phyloP scores from a whole-genome alignment of 2,329 filamentous ascomycete species.

The Aureobasidium sp. region DNA sequence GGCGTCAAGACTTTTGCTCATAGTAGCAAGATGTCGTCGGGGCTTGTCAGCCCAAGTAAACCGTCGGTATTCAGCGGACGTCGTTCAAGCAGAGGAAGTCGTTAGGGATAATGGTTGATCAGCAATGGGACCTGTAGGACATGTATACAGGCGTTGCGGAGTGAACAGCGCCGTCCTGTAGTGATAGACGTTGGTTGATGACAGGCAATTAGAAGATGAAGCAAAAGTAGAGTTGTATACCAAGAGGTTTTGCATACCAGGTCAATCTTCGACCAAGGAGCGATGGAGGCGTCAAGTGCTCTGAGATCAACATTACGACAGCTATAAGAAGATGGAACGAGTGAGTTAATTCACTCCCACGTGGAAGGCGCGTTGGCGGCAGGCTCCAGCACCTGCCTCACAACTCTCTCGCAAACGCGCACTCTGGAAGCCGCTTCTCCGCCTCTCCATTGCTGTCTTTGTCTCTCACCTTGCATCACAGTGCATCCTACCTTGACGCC shows the following conservation, averaged over 20 bases:
- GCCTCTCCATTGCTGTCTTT: too few species aligned
- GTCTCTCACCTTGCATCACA: too few species aligned
- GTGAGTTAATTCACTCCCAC: neutral
- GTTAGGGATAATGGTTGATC: neutral
- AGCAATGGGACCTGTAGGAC: neutral
- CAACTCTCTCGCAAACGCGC: neutral
- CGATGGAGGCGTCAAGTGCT: neutral
- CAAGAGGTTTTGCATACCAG: neutral
- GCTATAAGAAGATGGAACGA: too few species aligned
- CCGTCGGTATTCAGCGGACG: neutral
- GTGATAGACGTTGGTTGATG: neutral
- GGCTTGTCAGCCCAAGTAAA: neutral
- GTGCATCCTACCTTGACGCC: too few species aligned
- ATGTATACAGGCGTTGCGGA: slow-evolving; percentile 11
- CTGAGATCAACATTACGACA: too few species aligned
- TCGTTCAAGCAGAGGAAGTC: slow-evolving; percentile 6
- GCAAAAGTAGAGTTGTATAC: neutral
- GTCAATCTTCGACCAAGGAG: neutral
- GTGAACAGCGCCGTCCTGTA: neutral
- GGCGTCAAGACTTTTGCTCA: slow-evolving; percentile 25
- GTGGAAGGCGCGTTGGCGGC: neutral
- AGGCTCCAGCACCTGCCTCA: neutral
- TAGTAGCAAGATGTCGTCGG: neutral
- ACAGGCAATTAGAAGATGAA: neutral
- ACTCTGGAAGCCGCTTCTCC: neutral